Conservation (phyloP, 2,329 filamentous ascomycete species). For the Clarireedia homoeocarpa region DNA sequence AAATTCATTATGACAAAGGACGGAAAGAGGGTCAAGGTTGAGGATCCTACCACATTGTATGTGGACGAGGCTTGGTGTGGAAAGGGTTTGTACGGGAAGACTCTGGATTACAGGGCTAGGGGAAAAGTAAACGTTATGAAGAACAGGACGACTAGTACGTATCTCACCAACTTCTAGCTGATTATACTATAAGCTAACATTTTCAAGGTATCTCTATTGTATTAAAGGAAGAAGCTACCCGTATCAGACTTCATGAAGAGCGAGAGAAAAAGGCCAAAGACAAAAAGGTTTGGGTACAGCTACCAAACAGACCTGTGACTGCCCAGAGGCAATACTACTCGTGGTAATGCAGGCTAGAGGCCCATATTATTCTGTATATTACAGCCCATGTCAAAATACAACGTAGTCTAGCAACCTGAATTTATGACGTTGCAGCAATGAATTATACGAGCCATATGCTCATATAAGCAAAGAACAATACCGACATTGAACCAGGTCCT, state of each 20-base stretch:
- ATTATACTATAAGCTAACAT: slow-evolving; percentile 8
- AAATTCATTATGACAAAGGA: slow-evolving; percentile 64
- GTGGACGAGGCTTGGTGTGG: slow-evolving; percentile 91
- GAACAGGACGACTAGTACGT: slow-evolving; percentile 69
- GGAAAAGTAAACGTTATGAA: slow-evolving; percentile 61
- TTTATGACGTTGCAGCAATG: too few species aligned
- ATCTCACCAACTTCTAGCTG: neutral
- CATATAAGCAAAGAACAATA: too few species aligned
- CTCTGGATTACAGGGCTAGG: slow-evolving; percentile 66
- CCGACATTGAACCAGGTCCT: neutral
- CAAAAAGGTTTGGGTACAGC: slow-evolving; percentile 75
- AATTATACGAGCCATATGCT: too few species aligned
- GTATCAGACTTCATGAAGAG: slow-evolving; percentile 73
- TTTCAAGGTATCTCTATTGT: slow-evolving; percentile 64
- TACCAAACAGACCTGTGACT: slow-evolving; percentile 78
- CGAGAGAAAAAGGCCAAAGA: slow-evolving; percentile 66
- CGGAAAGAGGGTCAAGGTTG: slow-evolving; percentile 62
- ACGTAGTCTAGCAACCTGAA: too few species aligned
- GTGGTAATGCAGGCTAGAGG: slow-evolving; percentile 53
- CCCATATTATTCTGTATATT: slow-evolving; percentile 2
- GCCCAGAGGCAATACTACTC: slow-evolving; percentile 84
- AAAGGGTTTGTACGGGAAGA: slow-evolving; percentile 54
- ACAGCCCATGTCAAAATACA: neutral
- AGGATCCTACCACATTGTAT: slow-evolving; percentile 76
- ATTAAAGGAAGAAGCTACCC: slow-evolving; percentile 88